Base-by-base conservation (phyloP, 805 yeast species). In the Kluyveromyces wickerhamii region DNA sequence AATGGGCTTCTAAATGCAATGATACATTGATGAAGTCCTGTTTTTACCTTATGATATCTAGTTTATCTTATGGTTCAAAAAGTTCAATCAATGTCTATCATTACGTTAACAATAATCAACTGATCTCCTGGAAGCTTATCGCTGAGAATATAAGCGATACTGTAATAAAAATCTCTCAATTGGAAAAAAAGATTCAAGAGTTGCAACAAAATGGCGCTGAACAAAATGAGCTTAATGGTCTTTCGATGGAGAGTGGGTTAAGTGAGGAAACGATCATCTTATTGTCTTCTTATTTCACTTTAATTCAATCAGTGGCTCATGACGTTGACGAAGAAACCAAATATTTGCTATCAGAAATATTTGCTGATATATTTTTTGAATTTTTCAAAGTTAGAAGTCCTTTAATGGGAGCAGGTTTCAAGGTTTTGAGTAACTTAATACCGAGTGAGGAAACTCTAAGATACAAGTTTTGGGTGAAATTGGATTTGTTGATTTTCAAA, bases 1-100 rank as follows among this genome's bases (percentile, higher is more conserved):
- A 73, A 36, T 92, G 97, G 97, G 94, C 94, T 0, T 67, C 92
- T 2, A 76, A 74, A 39, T 77, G 83, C 48, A 86, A 78, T 41
- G 85, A 85, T 11, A 79, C 89, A 7, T 64, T 86, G 32, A 84
- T 87, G 63, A 73, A 85, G 34, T 81, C 97, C 0, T 73, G 94
- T 0, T 86, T 79, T 48, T 76, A 88, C 43, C 67, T 85, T 37
- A 71, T 89, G 68, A 63, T 89, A 38, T 77, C 94, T 2, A 79
- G 92, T 5, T 63, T 89, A 25, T 68, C 92, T 0, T 66, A 69
- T 13, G 79, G 81, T n/a, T 62, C 67, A 2, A 67, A 67, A 15
- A 69, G 73, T 39, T 71, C 86, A 2, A 53, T 58, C 4, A 65
- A 71, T 35, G 68, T 69, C 0, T 74, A 67, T 47, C 71, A 66